Percentiles rank a stretch among this genome's conserved stretches.
phyloP scores from a whole-genome alignment of 2,329 filamentous ascomycete species.

The Pestalotiopsis sp. region DNA sequence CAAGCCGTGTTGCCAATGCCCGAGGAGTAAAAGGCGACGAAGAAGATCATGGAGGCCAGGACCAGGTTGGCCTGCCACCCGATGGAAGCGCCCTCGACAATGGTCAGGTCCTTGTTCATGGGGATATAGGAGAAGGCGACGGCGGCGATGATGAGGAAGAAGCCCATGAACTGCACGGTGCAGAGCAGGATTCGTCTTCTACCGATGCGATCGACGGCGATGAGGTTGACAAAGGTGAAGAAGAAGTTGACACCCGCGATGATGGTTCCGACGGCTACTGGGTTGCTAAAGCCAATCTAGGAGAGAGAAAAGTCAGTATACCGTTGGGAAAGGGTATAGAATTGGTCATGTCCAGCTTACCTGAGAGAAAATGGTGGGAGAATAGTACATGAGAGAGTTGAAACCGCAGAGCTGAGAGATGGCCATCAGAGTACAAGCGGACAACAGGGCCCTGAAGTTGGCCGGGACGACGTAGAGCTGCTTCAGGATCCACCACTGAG shows the following conservation, averaged over 20 bases:
- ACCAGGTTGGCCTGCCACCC: not conserved
- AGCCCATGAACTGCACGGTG: slow-evolving; percentile 7
- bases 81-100: not conserved
- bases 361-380: not conserved
- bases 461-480: slow-evolving; percentile 8
- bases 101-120: not conserved
- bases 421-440: slow-evolving; percentile 7
- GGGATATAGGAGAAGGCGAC: slow-evolving; percentile 2
- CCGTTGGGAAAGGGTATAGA: not conserved
- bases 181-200: slow-evolving; percentile 2
- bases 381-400: slow-evolving; percentile 10
- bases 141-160: slow-evolving; percentile 7
- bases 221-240: slow-evolving; percentile 10
- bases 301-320: not conserved
- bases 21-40: slow-evolving; percentile 2
- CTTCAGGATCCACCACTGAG: slow-evolving; percentile 6
- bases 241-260: slow-evolving; percentile 9
- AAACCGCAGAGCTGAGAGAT: slow-evolving; percentile 5
- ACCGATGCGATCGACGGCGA: not conserved
- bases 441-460: slow-evolving; percentile 3
- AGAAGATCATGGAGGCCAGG: slow-evolving; percentile 4
- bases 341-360: not conserved
- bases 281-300: slow-evolving; percentile 7
- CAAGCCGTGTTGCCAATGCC: slow-evolving; percentile 9
- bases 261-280: slow-evolving; percentile 8